Percentiles rank a stretch among this genome's conserved stretches.
Evolutionary conservation across 768 basidiomycete genomes (phyloP).

Genomic region (Tephrocybe sp.): DNA sequence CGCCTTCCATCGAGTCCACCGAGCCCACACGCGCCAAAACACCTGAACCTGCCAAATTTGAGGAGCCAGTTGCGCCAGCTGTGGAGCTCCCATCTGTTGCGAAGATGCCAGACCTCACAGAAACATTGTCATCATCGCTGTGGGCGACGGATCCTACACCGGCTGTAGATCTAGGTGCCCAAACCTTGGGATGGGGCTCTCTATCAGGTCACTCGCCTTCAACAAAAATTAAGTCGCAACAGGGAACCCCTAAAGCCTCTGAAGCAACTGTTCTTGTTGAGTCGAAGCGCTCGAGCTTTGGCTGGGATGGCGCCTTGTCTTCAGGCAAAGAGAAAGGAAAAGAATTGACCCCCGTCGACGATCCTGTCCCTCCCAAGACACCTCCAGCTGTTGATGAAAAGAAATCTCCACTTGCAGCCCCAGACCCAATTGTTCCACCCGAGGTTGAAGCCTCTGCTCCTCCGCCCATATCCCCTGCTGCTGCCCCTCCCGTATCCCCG

Average conservation of each 20-base stretch:
- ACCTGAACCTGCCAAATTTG: constrained; percentile 8
- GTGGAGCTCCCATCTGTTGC: constrained; percentile 16
- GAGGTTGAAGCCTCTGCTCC: constrained; percentile 7
- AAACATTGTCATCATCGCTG: constrained; percentile 49
- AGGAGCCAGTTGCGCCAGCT: constrained; percentile 4
- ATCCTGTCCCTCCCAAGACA: constrained; percentile 18
- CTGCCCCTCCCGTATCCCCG: no score
- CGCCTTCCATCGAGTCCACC: constrained; percentile 15
- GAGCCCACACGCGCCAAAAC: constrained; percentile 16
- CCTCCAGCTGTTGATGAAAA: constrained; percentile 19
- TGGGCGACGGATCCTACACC: constrained; percentile 26
- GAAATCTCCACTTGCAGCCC: constrained; percentile 18
- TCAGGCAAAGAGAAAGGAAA: constrained; percentile 14
- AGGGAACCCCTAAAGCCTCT: constrained; percentile 17
- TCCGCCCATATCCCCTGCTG: constrained; percentile 2
- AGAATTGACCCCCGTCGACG: constrained; percentile 14
- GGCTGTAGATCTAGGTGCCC: constrained; percentile 4
- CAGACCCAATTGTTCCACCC: constrained; percentile 8
- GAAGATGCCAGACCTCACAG: constrained; percentile 28
- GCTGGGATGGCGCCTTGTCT: constrained; percentile 6
- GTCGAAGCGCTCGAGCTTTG: constrained; percentile 5
- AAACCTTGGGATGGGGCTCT: constrained; percentile 6
- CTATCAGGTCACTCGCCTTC: no score
- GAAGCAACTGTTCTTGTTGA: constrained; percentile 8
- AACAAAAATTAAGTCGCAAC: constrained; percentile 9